Evolutionary conservation across 2,329 filamentous ascomycete species (phyloP).

Genomic region (Ophiostoma quercus): DNA sequence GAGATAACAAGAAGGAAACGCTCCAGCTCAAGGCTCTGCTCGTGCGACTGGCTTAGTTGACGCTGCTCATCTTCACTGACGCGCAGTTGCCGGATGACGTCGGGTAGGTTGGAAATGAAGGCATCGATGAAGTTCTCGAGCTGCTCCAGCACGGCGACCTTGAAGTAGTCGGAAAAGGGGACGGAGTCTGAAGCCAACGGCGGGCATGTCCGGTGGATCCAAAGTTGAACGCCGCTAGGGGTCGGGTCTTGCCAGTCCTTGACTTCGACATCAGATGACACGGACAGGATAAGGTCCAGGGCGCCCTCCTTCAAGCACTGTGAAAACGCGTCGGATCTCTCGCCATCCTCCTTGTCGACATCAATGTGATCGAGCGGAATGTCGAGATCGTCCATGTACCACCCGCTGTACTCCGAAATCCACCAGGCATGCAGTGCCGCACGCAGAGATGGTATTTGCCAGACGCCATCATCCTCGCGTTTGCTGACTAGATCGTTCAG

Average conservation of each 20-base stretch:
- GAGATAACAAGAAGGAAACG: constrained; percentile 88
- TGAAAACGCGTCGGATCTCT: constrained; percentile 67
- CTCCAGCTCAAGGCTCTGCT: constrained; percentile 72
- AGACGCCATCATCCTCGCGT: constrained; percentile 61
- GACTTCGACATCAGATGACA: constrained; percentile 74
- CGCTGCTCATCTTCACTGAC: constrained; percentile 86
- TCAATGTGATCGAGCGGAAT: constrained; percentile 58
- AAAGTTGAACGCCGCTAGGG: constrained; percentile 72
- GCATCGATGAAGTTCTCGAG: constrained; percentile 84
- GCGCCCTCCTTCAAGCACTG: constrained; percentile 80
- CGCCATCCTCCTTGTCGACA: constrained; percentile 62
- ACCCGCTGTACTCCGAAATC: constrained; percentile 88
- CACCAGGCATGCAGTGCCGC: constrained; percentile 78
- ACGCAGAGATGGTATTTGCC: constrained; percentile 69
- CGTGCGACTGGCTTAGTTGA: constrained; percentile 58
- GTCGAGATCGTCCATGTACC: constrained; percentile 70
- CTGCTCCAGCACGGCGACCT: constrained; percentile 67
- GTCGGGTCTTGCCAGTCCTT: constrained; percentile 85
- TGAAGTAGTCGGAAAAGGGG: constrained; percentile 67
- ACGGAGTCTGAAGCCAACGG: constrained; percentile 61
- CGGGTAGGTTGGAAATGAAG: constrained; percentile 92
- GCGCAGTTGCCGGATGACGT: constrained; percentile 79
- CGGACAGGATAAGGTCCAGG: constrained; percentile 82
- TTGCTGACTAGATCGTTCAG: constrained; percentile 47
- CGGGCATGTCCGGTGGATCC: constrained; percentile 75